phyloP scores from a whole-genome alignment of 2,329 filamentous ascomycete genomes.

The Epichloe brachyelytri region DNA sequence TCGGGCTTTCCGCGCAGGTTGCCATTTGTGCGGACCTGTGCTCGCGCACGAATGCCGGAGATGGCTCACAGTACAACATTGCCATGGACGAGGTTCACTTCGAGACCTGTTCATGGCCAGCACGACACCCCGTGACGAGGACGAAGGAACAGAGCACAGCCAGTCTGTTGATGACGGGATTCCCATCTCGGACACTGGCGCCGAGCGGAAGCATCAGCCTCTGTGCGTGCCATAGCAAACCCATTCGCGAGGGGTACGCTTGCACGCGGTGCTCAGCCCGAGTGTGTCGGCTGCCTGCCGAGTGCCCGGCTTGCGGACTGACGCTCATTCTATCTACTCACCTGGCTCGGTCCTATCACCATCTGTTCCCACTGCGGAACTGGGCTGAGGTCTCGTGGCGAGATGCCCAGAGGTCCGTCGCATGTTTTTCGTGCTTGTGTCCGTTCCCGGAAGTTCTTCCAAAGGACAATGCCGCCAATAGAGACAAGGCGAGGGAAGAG shows the following conservation, averaged over 20 bases:
- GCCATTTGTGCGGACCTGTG: slow-evolving; percentile 87
- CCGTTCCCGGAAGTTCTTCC: slow-evolving; percentile 48
- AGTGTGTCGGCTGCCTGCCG: slow-evolving; percentile 79
- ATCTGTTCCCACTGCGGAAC: slow-evolving; percentile 79
- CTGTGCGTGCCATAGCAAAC: slow-evolving; percentile 82
- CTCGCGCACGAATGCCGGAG: slow-evolving; percentile 71
- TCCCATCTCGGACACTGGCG: slow-evolving; percentile 74
- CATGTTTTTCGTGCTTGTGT: slow-evolving; percentile 68
- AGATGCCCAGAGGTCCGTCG: slow-evolving; percentile 44
- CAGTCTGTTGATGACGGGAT: slow-evolving; percentile 91
- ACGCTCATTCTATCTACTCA: slow-evolving; percentile 92
- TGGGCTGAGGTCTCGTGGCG: slow-evolving; percentile 86
- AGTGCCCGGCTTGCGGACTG: slow-evolving; percentile 82
- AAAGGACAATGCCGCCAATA: slow-evolving; percentile 7
- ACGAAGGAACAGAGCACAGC: slow-evolving; percentile 44
- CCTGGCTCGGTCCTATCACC: slow-evolving; percentile 83
- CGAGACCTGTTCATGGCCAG: slow-evolving; percentile 76
- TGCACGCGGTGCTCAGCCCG: slow-evolving; percentile 83
- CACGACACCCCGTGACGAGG: slow-evolving; percentile 78
- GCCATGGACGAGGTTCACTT: slow-evolving; percentile 69
- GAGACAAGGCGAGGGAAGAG: slow-evolving; percentile 13
- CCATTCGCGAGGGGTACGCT: slow-evolving; percentile 72
- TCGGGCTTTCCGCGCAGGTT: slow-evolving; percentile 83
- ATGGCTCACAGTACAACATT: slow-evolving; percentile 64
- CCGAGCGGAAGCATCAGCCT: slow-evolving; percentile 52